phyloP scores from a whole-genome alignment of 345 rosid species.

The Atalantia buxifolia region DNA sequence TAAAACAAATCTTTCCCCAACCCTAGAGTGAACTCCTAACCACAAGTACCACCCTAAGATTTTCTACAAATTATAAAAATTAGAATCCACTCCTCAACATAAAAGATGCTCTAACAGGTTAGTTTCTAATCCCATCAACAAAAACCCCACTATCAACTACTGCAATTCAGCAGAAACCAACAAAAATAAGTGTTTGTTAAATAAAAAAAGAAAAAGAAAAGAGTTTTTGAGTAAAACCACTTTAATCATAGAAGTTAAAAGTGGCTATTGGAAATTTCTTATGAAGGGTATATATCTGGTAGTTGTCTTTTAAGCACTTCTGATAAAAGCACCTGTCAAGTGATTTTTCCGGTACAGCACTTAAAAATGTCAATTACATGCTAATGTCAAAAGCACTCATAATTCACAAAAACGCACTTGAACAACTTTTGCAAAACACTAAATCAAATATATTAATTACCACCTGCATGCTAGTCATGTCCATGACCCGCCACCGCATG shows the following conservation, averaged over 20 bases:
- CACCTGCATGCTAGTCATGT: constrained; percentile 83
- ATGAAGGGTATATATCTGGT: not conserved
- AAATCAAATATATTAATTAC: not conserved
- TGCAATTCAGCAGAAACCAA: not conserved
- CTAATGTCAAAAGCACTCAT: not conserved
- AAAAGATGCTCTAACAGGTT: not conserved
- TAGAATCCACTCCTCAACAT: too few species aligned
- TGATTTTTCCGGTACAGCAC: not conserved
- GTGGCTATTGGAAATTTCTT: not conserved
- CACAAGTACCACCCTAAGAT: not conserved
- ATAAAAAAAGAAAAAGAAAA: not conserved
- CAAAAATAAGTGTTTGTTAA: not conserved
- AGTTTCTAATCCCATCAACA: not conserved
- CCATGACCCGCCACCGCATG: constrained; percentile 94
- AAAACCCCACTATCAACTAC: not conserved
- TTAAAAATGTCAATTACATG: not conserved
- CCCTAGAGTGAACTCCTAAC: not conserved
- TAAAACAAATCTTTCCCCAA: not conserved
- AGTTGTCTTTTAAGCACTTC: not conserved
- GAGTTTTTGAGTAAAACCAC: not conserved
- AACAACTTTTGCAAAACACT: not conserved
- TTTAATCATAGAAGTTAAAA: not conserved
- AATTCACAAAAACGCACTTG: not conserved
- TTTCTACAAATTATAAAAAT: too few species aligned
- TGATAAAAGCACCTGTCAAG: not conserved